Percentiles rank a stretch among this genome's conserved stretches.
These are phyloP conservation scores for Calonectria crousiana DNA, from an alignment of 2,329 filamentous ascomycete genomes.

Conservation along the genomic window DNA sequence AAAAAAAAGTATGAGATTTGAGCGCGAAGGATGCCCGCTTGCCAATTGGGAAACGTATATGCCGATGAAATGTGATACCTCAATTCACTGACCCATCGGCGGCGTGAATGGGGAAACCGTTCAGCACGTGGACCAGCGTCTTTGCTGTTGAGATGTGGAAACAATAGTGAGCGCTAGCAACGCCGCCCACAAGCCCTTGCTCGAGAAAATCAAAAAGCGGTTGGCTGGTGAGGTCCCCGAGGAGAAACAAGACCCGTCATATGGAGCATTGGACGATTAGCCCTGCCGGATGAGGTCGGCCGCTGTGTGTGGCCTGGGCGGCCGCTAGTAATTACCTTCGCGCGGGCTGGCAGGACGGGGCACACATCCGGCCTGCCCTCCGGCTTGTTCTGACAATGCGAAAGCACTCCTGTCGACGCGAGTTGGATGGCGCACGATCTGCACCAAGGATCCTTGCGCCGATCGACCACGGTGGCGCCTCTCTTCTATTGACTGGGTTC, in stretches of 20 bases:
- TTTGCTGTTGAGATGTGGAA: constrained; percentile 30
- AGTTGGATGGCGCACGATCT: constrained; percentile 42
- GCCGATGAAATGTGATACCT: constrained; percentile 17
- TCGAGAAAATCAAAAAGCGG: constrained; percentile 27
- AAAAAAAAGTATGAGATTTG: not conserved
- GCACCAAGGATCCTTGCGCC: constrained; percentile 40
- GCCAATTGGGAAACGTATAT: constrained; percentile 11
- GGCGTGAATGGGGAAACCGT: constrained; percentile 34
- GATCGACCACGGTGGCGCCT: constrained; percentile 45
- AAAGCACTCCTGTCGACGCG: constrained; percentile 30
- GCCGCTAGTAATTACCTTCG: constrained; percentile 12
- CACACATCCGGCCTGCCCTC: constrained; percentile 28
- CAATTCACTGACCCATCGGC: constrained; percentile 9
- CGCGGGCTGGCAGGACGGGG: constrained; percentile 7
- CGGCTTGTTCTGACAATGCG: constrained; percentile 30
- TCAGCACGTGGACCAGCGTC: constrained; percentile 40
- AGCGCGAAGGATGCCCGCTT: not conserved
- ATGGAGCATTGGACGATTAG: constrained; percentile 7
- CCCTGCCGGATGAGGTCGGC: constrained; percentile 25
- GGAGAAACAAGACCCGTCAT: not conserved
- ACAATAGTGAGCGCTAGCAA: constrained; percentile 28
- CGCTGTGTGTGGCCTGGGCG: constrained; percentile 17
- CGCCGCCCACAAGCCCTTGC: constrained; percentile 23
- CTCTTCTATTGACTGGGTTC: constrained; percentile 25
- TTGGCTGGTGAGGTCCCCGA: constrained; percentile 26